phyloP scores from a whole-genome alignment of 2,329 filamentous ascomycete species.

The Exophiala spinifera region DNA sequence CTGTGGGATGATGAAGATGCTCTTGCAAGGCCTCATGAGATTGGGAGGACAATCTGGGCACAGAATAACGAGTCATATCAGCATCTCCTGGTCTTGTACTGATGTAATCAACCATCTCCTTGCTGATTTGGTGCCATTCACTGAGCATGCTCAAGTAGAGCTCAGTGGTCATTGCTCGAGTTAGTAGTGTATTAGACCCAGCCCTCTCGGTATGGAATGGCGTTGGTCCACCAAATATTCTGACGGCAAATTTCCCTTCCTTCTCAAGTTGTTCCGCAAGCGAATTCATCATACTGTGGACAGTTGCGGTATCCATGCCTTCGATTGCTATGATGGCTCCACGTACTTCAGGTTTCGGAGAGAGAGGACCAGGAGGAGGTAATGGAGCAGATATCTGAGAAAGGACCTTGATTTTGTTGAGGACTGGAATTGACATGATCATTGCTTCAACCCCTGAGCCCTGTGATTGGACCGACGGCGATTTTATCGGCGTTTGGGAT shows the following conservation, averaged over 20 bases:
- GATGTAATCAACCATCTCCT: conserved; percentile 63
- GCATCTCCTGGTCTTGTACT: conserved; percentile 34
- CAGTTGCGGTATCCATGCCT: conserved; percentile 64
- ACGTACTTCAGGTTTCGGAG: conserved; percentile 49
- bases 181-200: conserved; percentile 24
- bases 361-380: conserved; percentile 36
- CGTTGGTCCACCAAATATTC: conserved; percentile 48
- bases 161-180: conserved; percentile 40
- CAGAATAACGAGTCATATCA: not conserved
- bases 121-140: conserved; percentile 72
- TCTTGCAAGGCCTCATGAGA: not conserved
- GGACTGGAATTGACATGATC: conserved; percentile 71
- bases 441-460: conserved; percentile 56
- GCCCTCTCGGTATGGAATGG: conserved; percentile 12
- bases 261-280: conserved; percentile 55
- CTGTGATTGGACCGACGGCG: conserved; percentile 17
- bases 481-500: conserved; percentile 29
- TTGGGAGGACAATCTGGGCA: not conserved
- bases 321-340: conserved; percentile 82
- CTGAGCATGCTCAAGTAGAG: conserved; percentile 66
- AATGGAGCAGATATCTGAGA: conserved; percentile 71
- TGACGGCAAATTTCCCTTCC: conserved; percentile 51
- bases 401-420: conserved; percentile 74
- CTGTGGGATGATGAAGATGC: not conserved
- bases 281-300: conserved; percentile 63